A percentile compares a stretch with the other conserved stretches of the same genome.
Evolutionary conservation across 192 early-diverging fungal genomes (phyloP).

Genomic region (Gigaspora rosea): DNA sequence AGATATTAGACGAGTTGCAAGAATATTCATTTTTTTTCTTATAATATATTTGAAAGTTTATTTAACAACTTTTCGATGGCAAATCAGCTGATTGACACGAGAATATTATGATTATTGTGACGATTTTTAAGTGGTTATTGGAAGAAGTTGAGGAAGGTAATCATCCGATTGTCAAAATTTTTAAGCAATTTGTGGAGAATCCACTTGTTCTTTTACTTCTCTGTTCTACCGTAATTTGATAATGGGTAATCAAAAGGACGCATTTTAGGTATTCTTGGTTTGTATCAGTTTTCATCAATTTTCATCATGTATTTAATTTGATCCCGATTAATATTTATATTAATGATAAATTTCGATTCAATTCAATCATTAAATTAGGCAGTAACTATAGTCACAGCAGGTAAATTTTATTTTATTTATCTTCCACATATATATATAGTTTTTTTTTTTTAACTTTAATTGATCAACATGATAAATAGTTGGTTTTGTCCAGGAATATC

Average conservation of each 20-base stretch:
- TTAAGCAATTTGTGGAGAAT: slow-evolving; percentile 77
- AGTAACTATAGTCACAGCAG: slow-evolving; percentile 48
- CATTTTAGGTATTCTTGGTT: slow-evolving; percentile 80
- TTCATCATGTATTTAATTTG: background rate
- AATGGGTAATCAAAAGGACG: slow-evolving; percentile 81
- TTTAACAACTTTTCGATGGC: too few species aligned
- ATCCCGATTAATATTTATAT: background rate
- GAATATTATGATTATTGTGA: too few species aligned
- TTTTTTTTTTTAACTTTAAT: background rate
- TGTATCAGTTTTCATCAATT: background rate
- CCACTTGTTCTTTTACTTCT: slow-evolving; percentile 80
- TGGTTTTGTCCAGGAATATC: slow-evolving; percentile 89
- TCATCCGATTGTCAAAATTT: slow-evolving; percentile 67
- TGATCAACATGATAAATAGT: slow-evolving; percentile 45
- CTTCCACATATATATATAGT: too few species aligned
- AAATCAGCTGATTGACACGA: too few species aligned
- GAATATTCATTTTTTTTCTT: too few species aligned
- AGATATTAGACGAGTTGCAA: too few species aligned
- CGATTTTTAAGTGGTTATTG: too few species aligned
- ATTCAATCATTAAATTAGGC: slow-evolving; percentile 33
- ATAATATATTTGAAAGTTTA: too few species aligned
- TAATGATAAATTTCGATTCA: background rate
- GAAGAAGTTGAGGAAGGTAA: slow-evolving; percentile 69
- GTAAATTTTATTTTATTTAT: slow-evolving; percentile 26
- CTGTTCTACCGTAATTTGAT: slow-evolving; percentile 68